Percentiles rank a stretch among this genome's conserved stretches.
These are phyloP conservation scores for Fusarium redolens DNA, from an alignment of 2,329 filamentous ascomycete genomes.

Conservation along the genomic window DNA sequence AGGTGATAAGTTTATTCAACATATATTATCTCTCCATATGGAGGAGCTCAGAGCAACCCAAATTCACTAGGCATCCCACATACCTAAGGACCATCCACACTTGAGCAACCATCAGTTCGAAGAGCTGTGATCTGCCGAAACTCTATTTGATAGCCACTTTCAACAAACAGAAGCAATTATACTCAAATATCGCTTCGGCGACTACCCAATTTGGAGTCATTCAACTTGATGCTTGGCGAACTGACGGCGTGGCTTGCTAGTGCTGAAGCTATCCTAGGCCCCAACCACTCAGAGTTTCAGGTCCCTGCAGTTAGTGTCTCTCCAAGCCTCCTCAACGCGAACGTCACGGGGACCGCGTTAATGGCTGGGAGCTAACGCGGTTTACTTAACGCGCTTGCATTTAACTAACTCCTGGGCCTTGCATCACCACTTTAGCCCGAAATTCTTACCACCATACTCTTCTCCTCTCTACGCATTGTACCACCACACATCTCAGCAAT, in stretches of 20 bases:
- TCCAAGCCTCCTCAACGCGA: conserved; percentile 32
- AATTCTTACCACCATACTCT: conserved; percentile 19
- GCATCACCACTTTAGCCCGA: conserved; percentile 29
- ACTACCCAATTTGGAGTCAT: conserved; percentile 1
- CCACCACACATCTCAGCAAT: neutral
- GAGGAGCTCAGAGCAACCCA: neutral
- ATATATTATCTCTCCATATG: neutral
- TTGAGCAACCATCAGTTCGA: neutral
- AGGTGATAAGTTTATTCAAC: neutral
- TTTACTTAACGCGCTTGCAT: conserved; percentile 31
- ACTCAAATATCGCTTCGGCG: conserved; percentile 1
- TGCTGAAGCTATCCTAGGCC: conserved; percentile 21
- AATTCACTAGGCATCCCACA: neutral
- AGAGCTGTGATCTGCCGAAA: neutral
- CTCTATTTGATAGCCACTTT: neutral
- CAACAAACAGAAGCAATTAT: conserved; percentile 1
- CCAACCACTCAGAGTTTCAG: conserved; percentile 35
- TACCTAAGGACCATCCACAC: neutral
- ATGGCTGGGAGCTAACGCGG: conserved; percentile 37
- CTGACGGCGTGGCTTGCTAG: conserved; percentile 31
- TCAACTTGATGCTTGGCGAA: conserved; percentile 1
- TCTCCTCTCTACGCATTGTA: conserved; percentile 10
- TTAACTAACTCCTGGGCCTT: conserved; percentile 26
- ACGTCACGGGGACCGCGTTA: conserved; percentile 41
- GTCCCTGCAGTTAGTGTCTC: conserved; percentile 3